Conservation (phyloP, 495 filamentous ascomycete species). For the Cenococcum geophilum region DNA sequence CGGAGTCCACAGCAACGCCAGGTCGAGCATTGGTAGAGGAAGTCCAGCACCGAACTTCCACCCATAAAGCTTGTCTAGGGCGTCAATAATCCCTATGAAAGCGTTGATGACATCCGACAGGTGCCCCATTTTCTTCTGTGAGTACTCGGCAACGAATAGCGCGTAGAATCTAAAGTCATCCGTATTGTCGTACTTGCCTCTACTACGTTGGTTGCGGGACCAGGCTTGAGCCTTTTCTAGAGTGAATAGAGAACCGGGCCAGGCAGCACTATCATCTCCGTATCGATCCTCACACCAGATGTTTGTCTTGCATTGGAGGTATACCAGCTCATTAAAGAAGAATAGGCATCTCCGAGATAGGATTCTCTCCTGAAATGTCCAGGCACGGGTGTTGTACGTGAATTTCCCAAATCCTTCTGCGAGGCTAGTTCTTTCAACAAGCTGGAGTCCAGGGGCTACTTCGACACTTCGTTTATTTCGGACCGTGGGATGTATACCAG, state of each 20-base stretch:
- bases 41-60: neutral
- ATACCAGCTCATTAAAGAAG: conserved; percentile 5
- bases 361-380: conserved; percentile 13
- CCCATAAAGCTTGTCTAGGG: neutral
- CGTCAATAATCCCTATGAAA: neutral
- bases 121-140: neutral
- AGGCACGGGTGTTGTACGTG: neutral
- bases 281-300: neutral
- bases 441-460: too few species aligned
- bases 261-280: too few species aligned
- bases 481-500: neutral
- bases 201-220: too few species aligned
- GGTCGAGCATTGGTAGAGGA: neutral
- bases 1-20: conserved; percentile 2
- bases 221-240: too few species aligned
- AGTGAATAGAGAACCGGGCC: too few species aligned
- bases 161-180: neutral
- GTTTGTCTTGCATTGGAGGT: conserved; percentile 1
- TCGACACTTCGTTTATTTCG: too few species aligned
- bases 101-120: neutral
- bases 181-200: too few species aligned
- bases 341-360: conserved; percentile 10
- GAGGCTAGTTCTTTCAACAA: too few species aligned
- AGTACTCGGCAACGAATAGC: conserved; percentile 4
- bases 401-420: too few species aligned